Percentiles rank a stretch among this genome's conserved stretches.
Evolutionary conservation across 768 basidiomycete species (phyloP).

Genomic region (Kwoniella sp.): DNA sequence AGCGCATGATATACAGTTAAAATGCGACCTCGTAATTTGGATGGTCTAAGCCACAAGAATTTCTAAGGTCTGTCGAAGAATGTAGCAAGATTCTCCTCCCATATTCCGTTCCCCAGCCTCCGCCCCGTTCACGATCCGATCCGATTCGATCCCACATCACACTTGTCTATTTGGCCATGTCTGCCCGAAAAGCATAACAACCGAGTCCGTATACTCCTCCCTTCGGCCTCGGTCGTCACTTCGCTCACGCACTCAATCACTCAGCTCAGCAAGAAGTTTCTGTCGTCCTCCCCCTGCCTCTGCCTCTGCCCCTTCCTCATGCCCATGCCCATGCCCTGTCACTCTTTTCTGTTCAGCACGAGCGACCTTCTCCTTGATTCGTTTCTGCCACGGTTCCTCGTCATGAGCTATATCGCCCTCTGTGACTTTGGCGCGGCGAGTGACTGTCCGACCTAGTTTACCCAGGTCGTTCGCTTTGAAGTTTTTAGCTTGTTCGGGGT

Average conservation of each 20-base stretch:
- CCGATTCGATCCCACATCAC: too few relatives aligned
- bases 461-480: slow-evolving; percentile 50
- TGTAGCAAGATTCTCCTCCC: too few relatives aligned
- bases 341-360: neutral
- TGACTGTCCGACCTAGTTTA: slow-evolving; percentile 23
- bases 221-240: too few relatives aligned
- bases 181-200: too few relatives aligned
- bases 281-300: neutral
- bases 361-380: slow-evolving; percentile 28
- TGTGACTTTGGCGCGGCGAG: slow-evolving; percentile 8
- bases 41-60: too few relatives aligned
- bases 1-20: slow-evolving; percentile 20
- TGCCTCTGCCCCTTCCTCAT: neutral
- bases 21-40: too few relatives aligned
- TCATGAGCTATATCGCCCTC: slow-evolving; percentile 22
- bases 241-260: slow-evolving; percentile 22
- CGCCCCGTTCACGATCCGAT: too few relatives aligned
- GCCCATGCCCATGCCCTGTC: neutral
- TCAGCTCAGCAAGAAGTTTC: slow-evolving; percentile 35
- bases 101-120: too few relatives aligned
- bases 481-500: slow-evolving; percentile 35
- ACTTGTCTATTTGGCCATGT: too few relatives aligned
- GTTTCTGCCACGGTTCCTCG: slow-evolving; percentile 43
- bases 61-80: too few relatives aligned
- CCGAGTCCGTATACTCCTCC: too few relatives aligned